Evolutionary conservation across 192 early-diverging fungal species (phyloP), one percentile per base, ranked within the genome.

Genomic region (Thamnidium elegans): DNA sequence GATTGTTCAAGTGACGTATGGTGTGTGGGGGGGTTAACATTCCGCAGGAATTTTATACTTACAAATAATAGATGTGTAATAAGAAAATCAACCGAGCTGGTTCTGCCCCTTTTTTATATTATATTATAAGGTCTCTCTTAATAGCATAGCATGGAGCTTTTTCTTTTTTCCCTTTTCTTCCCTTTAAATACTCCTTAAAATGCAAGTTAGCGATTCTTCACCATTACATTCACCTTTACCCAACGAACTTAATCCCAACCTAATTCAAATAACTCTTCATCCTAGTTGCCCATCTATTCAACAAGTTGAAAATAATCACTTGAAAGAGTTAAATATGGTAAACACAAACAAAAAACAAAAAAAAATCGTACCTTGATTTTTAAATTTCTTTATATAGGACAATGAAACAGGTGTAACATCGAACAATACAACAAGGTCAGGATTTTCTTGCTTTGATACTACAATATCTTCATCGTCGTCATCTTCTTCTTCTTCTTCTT

Each of bases 161-260:
- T 50, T 51, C 14, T 30, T 62, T 13, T 50, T 50, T 50, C 17
- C 17, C 21, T 62, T 54, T 30, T 54, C 19, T 34, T 56, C 31
- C n/a, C 13, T 36, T 32, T 17, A 20, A 56, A 17, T 36, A 54
- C n/a, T 19, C 1, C 14, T 8, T 36, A 17, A 34, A 17, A 56
- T 56, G 55, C 55, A 56, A 56, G 34, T 17, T 19, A 56, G 34
- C 31, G 34, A 56, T 3, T 19, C 15, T 34, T 34, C 32, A 39
- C 55, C 55, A 3, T 56, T 56, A 56, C 31, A 39, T 9, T 36
- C 31, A 39, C 55, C 55, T 56, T 56, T 56, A 56, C 55, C 55
- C 55, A 56, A 5, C 8, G 7, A 56, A 39, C 17, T 56, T 39
- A 10, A 10, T 39, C 5, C 32, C 6, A 59, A 59, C 23, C 19